Evolutionary conservation across 148 eudicot species (phyloP).

Genomic region (Rhododendron molle): DNA sequence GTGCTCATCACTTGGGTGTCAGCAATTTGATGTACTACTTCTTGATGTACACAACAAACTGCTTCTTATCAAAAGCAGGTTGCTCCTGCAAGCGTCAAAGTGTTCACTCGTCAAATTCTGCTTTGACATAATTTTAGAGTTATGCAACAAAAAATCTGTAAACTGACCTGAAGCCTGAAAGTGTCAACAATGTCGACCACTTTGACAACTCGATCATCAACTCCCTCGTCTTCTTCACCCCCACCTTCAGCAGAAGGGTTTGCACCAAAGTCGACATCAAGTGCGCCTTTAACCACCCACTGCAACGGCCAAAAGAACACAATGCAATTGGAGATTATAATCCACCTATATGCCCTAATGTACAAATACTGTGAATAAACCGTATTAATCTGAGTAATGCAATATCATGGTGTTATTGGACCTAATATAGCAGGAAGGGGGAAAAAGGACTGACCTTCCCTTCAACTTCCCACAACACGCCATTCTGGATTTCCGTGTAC

Average conservation of each 20-base stretch:
- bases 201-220: slow-evolving; percentile 52
- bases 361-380: background rate
- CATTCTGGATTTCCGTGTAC: slow-evolving; percentile 66
- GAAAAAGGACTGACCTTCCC: slow-evolving; percentile 54
- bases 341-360: background rate
- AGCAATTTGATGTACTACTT: slow-evolving; percentile 59
- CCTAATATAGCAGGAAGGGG: background rate
- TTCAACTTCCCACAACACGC: slow-evolving; percentile 88
- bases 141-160: background rate
- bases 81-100: slow-evolving; percentile 32
- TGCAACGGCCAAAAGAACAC: slow-evolving; percentile 17
- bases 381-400: background rate
- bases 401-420: background rate
- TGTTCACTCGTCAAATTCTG: background rate
- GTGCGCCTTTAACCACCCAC: slow-evolving; percentile 80
- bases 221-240: slow-evolving; percentile 64
- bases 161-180: slow-evolving; percentile 60
- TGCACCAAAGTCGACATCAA: slow-evolving; percentile 81
- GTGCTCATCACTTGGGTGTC: too few relatives aligned
- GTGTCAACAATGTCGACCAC: slow-evolving; percentile 75
- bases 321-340: background rate
- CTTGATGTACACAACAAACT: slow-evolving; percentile 45
- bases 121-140: background rate
- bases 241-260: slow-evolving; percentile 95
- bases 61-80: slow-evolving; percentile 64